Conservation (phyloP, 1,139 yeast genomes). For the Nakaseomyces sp. region DNA sequence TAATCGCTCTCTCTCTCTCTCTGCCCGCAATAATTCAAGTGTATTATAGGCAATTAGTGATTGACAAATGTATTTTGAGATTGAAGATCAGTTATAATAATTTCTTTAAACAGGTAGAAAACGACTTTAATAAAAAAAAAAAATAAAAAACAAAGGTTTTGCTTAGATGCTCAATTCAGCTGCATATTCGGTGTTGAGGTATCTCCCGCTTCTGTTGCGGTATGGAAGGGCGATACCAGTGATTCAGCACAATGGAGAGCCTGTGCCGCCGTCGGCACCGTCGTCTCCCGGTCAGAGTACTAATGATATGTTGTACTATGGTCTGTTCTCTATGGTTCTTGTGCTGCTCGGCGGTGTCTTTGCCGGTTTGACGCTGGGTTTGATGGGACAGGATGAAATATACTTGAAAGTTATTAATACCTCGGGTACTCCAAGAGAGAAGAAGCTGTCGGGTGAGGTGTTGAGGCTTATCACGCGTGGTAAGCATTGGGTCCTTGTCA, state of each 20-base stretch:
- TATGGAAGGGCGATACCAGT: conserved; percentile 2
- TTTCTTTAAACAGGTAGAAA: too few relatives aligned
- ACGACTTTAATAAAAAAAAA: too few relatives aligned
- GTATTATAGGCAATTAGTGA: too few relatives aligned
- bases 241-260: too few relatives aligned
- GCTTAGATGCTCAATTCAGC: conserved; percentile 3
- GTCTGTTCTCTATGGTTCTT: conserved; percentile 50
- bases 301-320: background rate
- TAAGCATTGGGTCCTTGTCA: conserved; percentile 96
- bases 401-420: conserved; percentile 58
- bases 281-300: too few relatives aligned
- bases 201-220: conserved; percentile 3
- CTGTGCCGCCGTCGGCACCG: too few relatives aligned
- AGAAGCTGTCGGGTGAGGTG: conserved; percentile 65
- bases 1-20: too few relatives aligned
- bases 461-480: conserved; percentile 67
- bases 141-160: too few relatives aligned
- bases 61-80: too few relatives aligned
- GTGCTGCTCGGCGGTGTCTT: conserved; percentile 91
- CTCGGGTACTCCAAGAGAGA: conserved; percentile 49
- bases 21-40: too few relatives aligned
- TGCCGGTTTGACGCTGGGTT: conserved; percentile 89
- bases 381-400: conserved; percentile 98
- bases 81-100: too few relatives aligned
- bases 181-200: background rate